These are phyloP conservation scores for Amanita polypyramis DNA, from an alignment of 768 basidiomycete species.

Conservation along the genomic window DNA sequence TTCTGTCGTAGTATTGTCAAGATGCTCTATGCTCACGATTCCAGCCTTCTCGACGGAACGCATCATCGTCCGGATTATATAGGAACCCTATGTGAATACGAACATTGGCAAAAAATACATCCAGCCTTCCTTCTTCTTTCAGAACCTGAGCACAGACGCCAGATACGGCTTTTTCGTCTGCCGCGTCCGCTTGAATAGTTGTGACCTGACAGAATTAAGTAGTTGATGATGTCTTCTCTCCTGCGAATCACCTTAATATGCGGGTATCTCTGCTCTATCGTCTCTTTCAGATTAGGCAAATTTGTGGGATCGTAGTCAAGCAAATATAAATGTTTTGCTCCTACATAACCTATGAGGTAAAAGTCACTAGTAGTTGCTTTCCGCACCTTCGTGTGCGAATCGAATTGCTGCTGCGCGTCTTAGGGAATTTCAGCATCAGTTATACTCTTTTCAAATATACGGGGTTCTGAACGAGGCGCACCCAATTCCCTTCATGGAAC, in stretches of 20 bases:
- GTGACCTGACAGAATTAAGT: slow-evolving; percentile 47
- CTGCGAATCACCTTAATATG: slow-evolving; percentile 57
- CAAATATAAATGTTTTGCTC: slow-evolving; percentile 69
- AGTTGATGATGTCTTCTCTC: neutral
- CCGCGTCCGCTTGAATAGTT: slow-evolving; percentile 69
- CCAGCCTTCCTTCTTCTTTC: slow-evolving; percentile 75
- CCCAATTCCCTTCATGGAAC: slow-evolving; percentile 85
- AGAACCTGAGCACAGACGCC: slow-evolving; percentile 62
- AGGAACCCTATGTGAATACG: slow-evolving; percentile 12
- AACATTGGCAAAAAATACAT: slow-evolving; percentile 95
- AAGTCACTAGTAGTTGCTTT: neutral
- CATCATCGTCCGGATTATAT: slow-evolving; percentile 1
- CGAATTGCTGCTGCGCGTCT: slow-evolving; percentile 59
- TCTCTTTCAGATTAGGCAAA: slow-evolving; percentile 59
- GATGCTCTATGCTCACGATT: slow-evolving; percentile 29
- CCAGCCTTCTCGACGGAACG: slow-evolving; percentile 45
- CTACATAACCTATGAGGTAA: slow-evolving; percentile 25
- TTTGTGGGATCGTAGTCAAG: slow-evolving; percentile 59
- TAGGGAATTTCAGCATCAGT: slow-evolving; percentile 17
- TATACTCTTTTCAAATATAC: slow-evolving; percentile 1
- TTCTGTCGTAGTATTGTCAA: slow-evolving; percentile 50
- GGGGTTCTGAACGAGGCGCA: slow-evolving; percentile 23
- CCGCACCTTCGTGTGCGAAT: slow-evolving; percentile 71
- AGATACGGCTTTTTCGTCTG: slow-evolving; percentile 62
- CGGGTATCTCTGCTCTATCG: slow-evolving; percentile 57